phyloP scores from a whole-genome alignment of 75 land plant species.

The Picea sitchensis region DNA sequence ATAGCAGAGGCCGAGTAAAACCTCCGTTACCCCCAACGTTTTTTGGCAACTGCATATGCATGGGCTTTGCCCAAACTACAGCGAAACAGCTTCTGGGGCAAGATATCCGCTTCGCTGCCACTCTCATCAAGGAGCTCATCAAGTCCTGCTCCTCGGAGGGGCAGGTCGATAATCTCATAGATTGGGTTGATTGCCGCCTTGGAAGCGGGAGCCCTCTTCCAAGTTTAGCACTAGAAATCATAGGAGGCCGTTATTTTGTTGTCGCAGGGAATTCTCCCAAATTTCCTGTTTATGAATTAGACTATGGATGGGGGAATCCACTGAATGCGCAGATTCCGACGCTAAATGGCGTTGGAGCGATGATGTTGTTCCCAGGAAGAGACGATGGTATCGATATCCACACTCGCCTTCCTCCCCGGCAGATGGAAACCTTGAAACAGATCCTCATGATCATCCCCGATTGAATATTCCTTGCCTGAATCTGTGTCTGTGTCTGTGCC shows the following conservation, averaged over 20 bases:
- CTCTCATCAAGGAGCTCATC: constrained; percentile 15
- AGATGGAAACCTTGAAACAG: neutral
- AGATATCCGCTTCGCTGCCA: constrained; percentile 8
- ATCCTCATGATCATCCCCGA: neutral
- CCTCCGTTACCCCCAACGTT: constrained; percentile 31
- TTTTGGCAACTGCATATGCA: constrained; percentile 39
- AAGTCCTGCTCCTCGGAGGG: constrained; percentile 15
- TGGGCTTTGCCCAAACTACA: neutral
- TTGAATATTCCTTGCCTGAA: too few relatives aligned
- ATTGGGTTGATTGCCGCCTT: constrained; percentile 1
- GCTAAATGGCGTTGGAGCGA: neutral
- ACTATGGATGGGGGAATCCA: constrained; percentile 8
- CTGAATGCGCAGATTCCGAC: neutral
- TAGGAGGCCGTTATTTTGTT: neutral
- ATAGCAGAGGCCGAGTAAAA: constrained; percentile 17
- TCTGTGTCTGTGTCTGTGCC: too few relatives aligned
- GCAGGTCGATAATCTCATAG: constrained; percentile 10
- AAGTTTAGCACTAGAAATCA: neutral
- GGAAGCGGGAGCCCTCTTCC: neutral
- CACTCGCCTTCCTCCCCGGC: neutral
- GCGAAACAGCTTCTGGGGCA: constrained; percentile 9
- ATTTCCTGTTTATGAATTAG: constrained; percentile 9
- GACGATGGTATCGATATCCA: neutral
- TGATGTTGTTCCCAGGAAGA: neutral
- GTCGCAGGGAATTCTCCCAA: neutral